Conservation (phyloP, 331 rosid genomes). For the Rosa hybrid region DNA sequence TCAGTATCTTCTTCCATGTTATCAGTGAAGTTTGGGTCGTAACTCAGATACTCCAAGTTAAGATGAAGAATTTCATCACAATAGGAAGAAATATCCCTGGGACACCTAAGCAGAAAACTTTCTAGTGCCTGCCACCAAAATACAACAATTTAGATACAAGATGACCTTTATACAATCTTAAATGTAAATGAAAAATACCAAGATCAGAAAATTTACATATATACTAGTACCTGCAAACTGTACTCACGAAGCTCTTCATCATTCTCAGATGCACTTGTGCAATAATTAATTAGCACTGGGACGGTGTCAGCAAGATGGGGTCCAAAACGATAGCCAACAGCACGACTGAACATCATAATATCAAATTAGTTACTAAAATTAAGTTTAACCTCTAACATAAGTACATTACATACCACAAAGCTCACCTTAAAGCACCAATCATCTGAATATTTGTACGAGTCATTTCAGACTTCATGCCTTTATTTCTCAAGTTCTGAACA, state of each 20-base stretch:
- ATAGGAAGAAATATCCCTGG: constrained; percentile 87
- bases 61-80: constrained; percentile 91
- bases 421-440: constrained; percentile 99
- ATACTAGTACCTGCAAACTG: constrained; percentile 81
- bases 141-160: constrained; percentile 11
- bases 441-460: constrained; percentile 96
- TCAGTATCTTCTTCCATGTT: constrained; percentile 99
- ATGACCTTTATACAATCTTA: background rate
- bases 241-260: constrained; percentile 99
- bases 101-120: constrained; percentile 98
- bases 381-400: background rate
- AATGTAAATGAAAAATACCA: background rate
- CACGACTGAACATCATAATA: constrained; percentile 66
- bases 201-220: background rate
- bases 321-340: constrained; percentile 99
- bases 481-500: constrained; percentile 75
- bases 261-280: constrained; percentile 95
- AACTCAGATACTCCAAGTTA: constrained; percentile 81
- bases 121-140: constrained; percentile 75
- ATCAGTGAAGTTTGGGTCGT: constrained; percentile 98
- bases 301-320: constrained; percentile 97
- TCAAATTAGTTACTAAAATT: constrained; percentile 26
- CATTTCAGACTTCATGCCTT: constrained; percentile 74
- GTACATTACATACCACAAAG: background rate
- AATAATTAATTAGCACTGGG: constrained; percentile 88